phyloP scores from a whole-genome alignment of 2,329 filamentous ascomycete species.

The Cadophora sp. region DNA sequence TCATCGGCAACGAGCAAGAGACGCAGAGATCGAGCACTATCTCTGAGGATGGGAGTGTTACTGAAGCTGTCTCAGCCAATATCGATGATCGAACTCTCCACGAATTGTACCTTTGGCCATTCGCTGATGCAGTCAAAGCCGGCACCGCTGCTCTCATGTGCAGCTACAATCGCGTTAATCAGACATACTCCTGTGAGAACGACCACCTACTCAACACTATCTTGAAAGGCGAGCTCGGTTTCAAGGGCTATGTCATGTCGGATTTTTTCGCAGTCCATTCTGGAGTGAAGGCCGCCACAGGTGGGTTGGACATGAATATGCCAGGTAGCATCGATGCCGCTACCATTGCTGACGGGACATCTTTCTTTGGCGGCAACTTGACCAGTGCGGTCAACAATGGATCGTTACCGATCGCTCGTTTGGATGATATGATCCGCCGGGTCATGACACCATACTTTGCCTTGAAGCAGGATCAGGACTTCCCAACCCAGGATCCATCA shows the following conservation, averaged over 20 bases:
- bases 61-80: constrained; percentile 29
- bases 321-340: constrained; percentile 41
- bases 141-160: constrained; percentile 84
- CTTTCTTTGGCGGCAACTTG: not conserved
- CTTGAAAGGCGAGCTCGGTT: constrained; percentile 57
- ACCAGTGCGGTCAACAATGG: not conserved
- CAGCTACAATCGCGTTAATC: constrained; percentile 68
- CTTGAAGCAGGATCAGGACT: not conserved
- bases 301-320: constrained; percentile 55
- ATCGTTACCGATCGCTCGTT: not conserved
- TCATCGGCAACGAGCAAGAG: constrained; percentile 53
- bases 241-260: constrained; percentile 50
- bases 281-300: constrained; percentile 48
- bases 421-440: not conserved
- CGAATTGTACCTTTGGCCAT: constrained; percentile 55
- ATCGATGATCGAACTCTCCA: constrained; percentile 77
- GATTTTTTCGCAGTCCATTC: constrained; percentile 52
- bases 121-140: constrained; percentile 63
- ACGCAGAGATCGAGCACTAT: constrained; percentile 47
- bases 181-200: constrained; percentile 56
- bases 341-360: not conserved
- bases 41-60: constrained; percentile 32
- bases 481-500: constrained; percentile 26
- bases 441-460: not conserved
- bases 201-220: constrained; percentile 51